Evolutionary conservation across 345 rosid genomes (phyloP).

Genomic region (Clarkia xantiana): DNA sequence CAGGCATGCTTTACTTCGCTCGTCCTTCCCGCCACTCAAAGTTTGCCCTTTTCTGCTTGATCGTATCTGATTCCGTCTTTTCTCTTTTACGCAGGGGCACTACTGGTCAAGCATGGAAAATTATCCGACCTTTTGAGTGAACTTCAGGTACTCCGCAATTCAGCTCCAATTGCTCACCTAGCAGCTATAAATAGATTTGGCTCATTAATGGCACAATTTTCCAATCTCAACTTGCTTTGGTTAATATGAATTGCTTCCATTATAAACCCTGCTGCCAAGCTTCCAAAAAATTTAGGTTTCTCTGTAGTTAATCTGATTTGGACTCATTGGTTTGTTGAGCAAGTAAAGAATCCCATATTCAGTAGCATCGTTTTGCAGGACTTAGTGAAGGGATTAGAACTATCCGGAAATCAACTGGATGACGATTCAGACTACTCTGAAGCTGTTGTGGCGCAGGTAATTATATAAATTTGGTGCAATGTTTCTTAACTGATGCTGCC

Average conservation of each 20-base stretch:
- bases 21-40: not conserved
- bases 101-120: slow-evolving; percentile 66
- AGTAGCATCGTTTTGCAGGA: slow-evolving; percentile 31
- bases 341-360: no score
- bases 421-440: slow-evolving; percentile 45
- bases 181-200: no score
- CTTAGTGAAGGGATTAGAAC: slow-evolving; percentile 42
- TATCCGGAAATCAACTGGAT: slow-evolving; percentile 37
- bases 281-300: no score
- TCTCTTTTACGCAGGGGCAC: slow-evolving; percentile 40
- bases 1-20: slow-evolving; percentile 26
- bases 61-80: not conserved
- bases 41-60: no score
- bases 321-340: no score
- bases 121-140: slow-evolving; percentile 64
- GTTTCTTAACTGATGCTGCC: not conserved
- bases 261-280: no score
- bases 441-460: slow-evolving; percentile 60
- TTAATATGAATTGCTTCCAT: no score
- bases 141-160: slow-evolving; percentile 40
- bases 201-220: no score
- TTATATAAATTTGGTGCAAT: not conserved
- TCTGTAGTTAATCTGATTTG: no score
- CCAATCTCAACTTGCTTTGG: no score
- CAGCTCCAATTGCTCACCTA: not conserved